Evolutionary conservation across 495 filamentous ascomycete genomes (phyloP), one percentile per base, ranked within the genome.

Genomic region (Penicillium lividum): DNA sequence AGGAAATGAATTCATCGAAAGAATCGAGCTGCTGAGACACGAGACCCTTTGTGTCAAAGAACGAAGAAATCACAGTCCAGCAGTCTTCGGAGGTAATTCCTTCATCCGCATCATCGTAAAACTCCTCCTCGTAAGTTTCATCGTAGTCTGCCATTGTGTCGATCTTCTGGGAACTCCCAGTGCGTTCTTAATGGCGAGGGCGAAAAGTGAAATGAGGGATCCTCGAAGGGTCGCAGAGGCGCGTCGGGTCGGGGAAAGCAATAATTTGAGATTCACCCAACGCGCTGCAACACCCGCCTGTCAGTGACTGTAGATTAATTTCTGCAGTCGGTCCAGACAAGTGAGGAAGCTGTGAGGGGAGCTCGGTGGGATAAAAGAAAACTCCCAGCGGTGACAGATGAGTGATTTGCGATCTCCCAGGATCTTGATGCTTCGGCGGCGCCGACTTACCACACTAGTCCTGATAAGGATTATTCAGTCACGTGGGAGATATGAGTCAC

Each of bases 21-120:
- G 94, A 99, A 71, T 98, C 93, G 57, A 98, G 83, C 77, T 99
- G 94, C 71, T 98, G 95, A 4, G 95, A 96, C 10, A 98, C 95
- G 22, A 99, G 83, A 65, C 95, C 93, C 76, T 97, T 97, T 46
- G 80, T 78, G 58, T 97, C 91, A 76, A 99, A 98, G 78, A 97
- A 98, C 1, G 95, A 88, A 29, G 89, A 89, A 69, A 99, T 97
- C 66, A 98, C 95, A 46, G 88, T 88, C 94, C 94, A 99, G 76
- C 91, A 95, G 71, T 98, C 94, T 75, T 98, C 94, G 44, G 93
- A 90, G 38, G 78, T 84, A 57, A 86, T 81, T 46, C 82, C 80
- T 53, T 89, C 84, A 53, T 93, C 88, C 50, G 87, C 85, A 57
- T 85, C 87, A 59, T 86, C 81, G 54, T 82, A 81, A 58, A 78